Evolutionary conservation across 2,329 filamentous ascomycete genomes (phyloP), one percentile per base, ranked within the genome.

Genomic region (Coniochaeta sp.): DNA sequence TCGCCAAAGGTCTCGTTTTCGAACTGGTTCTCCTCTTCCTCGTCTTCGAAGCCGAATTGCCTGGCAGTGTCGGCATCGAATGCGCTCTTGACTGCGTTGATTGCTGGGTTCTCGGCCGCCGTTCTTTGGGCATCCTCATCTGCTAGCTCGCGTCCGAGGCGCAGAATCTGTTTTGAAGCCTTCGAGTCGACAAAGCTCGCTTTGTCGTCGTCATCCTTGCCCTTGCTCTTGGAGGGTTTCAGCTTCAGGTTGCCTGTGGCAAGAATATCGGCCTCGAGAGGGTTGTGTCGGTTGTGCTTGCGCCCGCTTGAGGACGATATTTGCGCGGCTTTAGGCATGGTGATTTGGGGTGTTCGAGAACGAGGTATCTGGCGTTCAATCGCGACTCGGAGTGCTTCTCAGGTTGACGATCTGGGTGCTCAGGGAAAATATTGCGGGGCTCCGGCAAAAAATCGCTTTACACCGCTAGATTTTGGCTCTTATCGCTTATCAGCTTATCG

Each of bases 221-320:
- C 87, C 57, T 84, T 86, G 60, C 78, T 78, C 73, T 89, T 89
- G 59, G 84, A 84, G 27, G 82, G 77, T 76, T 91, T 85, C 66
- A 83, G 83, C 72, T 91, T 82, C 63, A 92, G 67, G 58, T 85
- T 74, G 55, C 85, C 78, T 53, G 85, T 79, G 59, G 89, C 77
- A 60, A 86, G 71, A 65, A 97, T 78, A 63, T 97, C 94, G 64
- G 95, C 88, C 61, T 92, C 87, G 54, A 99, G 86, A 35, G 92
- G 91, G 60, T 95, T 95, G 72, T 96, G 92, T 58, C 89, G 84
- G 7, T 22, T 28, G 45, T 31, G 26, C 26, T 26, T 28, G 63
- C 86, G 83, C 55, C 76, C 76, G 59, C 76, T 76, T 26, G 18
- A 18, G 65, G 67, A 72, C 53, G 75, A 76, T 58, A 75, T 78